phyloP scores from a whole-genome alignment of 768 basidiomycete genomes.

The Royoungia palumana region DNA sequence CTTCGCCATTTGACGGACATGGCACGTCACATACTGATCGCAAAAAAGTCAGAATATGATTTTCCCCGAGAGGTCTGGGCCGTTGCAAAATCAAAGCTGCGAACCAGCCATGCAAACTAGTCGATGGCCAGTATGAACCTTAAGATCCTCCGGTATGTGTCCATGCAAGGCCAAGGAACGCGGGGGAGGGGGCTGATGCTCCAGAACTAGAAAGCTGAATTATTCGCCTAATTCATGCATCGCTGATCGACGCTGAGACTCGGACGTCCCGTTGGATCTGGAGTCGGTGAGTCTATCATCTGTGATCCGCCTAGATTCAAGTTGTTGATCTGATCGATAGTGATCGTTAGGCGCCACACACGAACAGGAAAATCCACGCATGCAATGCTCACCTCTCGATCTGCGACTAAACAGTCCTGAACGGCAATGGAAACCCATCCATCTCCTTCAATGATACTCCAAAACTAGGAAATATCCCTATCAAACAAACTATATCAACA shows the following conservation, averaged over 20 bases:
- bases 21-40: neutral
- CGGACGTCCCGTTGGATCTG: neutral
- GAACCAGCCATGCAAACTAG: neutral
- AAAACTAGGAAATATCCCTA: neutral
- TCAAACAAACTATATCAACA: neutral
- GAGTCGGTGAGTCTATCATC: neutral
- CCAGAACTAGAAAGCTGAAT: neutral
- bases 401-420: neutral
- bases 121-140: neutral
- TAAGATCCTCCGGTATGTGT: neutral
- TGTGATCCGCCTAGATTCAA: neutral
- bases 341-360: neutral
- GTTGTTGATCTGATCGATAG: conserved; percentile 2
- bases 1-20: neutral
- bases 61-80: neutral
- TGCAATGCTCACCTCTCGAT: neutral
- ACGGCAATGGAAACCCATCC: neutral
- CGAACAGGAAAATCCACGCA: neutral
- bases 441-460: too few relatives aligned
- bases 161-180: neutral
- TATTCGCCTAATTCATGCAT: too few relatives aligned
- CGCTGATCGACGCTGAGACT: too few relatives aligned
- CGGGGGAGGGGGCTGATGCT: too few relatives aligned
- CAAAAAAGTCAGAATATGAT: neutral
- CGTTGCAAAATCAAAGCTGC: neutral